phyloP scores from a whole-genome alignment of 2,329 filamentous ascomycete species.

The Ceratocystis huliohia region DNA sequence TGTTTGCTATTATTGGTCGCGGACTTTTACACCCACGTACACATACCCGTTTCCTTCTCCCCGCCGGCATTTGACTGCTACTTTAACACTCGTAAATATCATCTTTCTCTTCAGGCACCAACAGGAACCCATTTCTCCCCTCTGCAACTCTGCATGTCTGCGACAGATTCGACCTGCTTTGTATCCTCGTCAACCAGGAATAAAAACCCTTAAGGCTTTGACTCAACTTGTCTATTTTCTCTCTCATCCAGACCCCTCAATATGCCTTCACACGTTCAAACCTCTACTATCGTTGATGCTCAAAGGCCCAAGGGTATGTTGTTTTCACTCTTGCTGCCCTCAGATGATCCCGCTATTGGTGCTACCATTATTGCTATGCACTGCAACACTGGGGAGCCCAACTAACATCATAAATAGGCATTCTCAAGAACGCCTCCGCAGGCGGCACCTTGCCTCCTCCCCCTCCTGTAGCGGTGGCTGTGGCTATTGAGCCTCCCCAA shows the following conservation, averaged over 20 bases:
- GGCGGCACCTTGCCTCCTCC: slow-evolving; percentile 34
- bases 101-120: neutral
- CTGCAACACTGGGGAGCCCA: neutral
- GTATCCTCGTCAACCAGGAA: neutral
- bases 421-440: slow-evolving; percentile 79
- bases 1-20: neutral
- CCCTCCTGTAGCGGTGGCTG: slow-evolving; percentile 31
- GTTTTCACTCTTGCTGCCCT: neutral
- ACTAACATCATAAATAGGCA: slow-evolving; percentile 44
- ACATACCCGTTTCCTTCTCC: neutral
- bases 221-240: neutral
- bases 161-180: neutral
- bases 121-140: neutral
- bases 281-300: slow-evolving; percentile 24
- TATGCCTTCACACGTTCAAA: slow-evolving; percentile 18
- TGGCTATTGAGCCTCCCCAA: slow-evolving; percentile 33
- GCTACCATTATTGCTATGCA: no score
- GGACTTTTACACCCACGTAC: neutral
- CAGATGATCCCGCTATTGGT: neutral
- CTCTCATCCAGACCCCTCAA: neutral
- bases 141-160: neutral
- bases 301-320: slow-evolving; percentile 37
- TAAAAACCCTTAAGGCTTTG: neutral
- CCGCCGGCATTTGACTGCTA: neutral
- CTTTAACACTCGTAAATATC: neutral